Base-by-base conservation (phyloP, 2,329 filamentous ascomycete species). In the Beauveria asiatica region DNA sequence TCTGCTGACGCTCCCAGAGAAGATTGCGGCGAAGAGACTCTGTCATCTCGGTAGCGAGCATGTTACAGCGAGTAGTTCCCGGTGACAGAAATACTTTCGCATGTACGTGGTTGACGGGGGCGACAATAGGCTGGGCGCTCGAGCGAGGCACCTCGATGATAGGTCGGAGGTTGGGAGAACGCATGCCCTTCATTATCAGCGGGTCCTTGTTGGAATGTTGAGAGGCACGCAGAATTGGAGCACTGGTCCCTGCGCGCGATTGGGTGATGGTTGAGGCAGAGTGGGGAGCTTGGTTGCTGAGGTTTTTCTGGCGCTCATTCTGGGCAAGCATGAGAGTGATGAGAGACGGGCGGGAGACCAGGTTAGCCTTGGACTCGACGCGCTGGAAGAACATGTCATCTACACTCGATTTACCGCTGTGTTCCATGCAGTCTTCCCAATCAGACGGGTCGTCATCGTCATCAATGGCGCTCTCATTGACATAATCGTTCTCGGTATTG, bases 1-100 rank as follows among this genome's bases (percentile, higher is more conserved):
- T 95, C 71, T 97, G 92, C 70, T 96, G 90, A 57, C 94, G 88
- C 73, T 97, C 94, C 89, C 91, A 96, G 16, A 97, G 83, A 16
- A 99, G 85, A 68, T 97, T 90, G 67, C 92, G 89, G 23, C 94
- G 86, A 4, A 99, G 85, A 30, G 91, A 96, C 71, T 96, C 92
- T 2, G 93, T 97, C 59, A 97, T 79, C 76, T 99, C 94, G 0
- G 90, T 95, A 10, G 90, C 88, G 59, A 99, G 82, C 94, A 99
- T 97, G 74, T 97, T 95, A 62, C 92, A 84, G 56, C 94, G 85
- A 0, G 92, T 97, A 0, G 93, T 97, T 61, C 92, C 85, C 5
- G 94, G 94, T 7, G 93, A 97, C 65, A 96, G 81, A 1, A 91
- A 89, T 33, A 86, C 84, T 60, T 90, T 88, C 65, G 89, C 84